Evolutionary conservation across 106 monocot species (phyloP), one percentile per base, ranked within the genome.

Genomic region (Platanthera guangdongensis): DNA sequence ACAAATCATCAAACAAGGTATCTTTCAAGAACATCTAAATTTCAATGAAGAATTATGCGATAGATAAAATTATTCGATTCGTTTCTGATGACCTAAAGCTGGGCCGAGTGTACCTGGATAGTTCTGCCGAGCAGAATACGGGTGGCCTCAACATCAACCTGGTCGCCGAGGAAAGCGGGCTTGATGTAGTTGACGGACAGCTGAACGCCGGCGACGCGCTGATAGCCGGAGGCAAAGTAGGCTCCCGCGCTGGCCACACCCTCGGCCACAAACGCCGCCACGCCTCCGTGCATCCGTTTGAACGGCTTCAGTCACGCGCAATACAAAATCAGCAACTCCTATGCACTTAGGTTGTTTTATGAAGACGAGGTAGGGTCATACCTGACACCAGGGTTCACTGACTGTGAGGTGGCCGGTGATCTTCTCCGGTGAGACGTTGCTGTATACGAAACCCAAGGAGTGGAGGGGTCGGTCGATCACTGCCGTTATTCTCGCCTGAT

Each of bases 221-320:
- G 60, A 60, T 79, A 80, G 4, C 79, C 90, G 3, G 83, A 82
- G 30, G 90, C 83, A 9, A 83, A 21, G 51, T 85, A 81, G 30
- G 81, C 83, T 22, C 90, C 90, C 53, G 87, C 64, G 77, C 90
- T 90, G 5, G 85, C 87, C 72, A 77, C 30, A 9, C 79, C 22
- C 54, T 90, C 90, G 16, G 87, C 87, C 57, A 90, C 74, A 57
- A 87, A 73, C 4, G 85, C 90, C 19, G 87, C 85, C 3, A 90
- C 83, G 2, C 90, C 87, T 3, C 87, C 87, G 48, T 85, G 77
- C 9, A 90, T 74, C 57, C 78, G 78, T 49, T 80, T 67, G 52
- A 87, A 90, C 18, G 90, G 85, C 90, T 90, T 50, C 16, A 47
- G 47, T 63, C 70, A 69, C 16, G 15, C n/a, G 15, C 15, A 65